These are phyloP conservation scores for Arthrinium phaeospermum DNA, from an alignment of 2,329 filamentous ascomycete genomes.

Conservation along the genomic window DNA sequence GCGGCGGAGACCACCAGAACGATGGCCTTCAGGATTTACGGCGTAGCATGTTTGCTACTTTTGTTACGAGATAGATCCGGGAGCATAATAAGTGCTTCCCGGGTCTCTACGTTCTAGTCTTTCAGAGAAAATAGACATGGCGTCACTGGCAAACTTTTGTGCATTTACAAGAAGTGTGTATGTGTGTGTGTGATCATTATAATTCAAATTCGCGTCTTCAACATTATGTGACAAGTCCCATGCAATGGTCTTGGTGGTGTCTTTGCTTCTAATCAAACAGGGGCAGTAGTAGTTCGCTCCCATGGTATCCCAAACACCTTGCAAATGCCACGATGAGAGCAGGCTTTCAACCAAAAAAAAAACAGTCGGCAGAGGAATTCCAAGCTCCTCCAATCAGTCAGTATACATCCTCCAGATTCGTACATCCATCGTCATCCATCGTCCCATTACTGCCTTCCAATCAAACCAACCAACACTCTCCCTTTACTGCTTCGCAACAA, in stretches of 20 bases:
- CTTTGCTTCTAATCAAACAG: conserved; percentile 9
- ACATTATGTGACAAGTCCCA: not conserved
- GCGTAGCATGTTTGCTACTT: conserved; percentile 4
- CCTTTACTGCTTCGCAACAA: conserved; percentile 24
- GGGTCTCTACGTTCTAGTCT: conserved; percentile 13
- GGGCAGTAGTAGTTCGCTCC: not conserved
- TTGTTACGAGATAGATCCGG: not conserved
- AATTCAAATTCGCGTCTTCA: conserved; percentile 1
- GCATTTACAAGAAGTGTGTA: not conserved
- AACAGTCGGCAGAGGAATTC: not conserved
- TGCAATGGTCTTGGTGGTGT: not conserved
- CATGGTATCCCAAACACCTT: conserved; percentile 9
- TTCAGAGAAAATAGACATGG: conserved; percentile 12
- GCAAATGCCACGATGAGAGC: conserved; percentile 1
- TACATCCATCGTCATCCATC: not conserved
- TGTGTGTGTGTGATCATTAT: not conserved
- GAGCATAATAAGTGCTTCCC: not conserved
- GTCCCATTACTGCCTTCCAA: not conserved
- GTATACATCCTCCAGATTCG: not conserved
- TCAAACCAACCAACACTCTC: not conserved
- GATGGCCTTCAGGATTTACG: conserved; percentile 4
- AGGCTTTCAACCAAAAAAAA: conserved; percentile 7
- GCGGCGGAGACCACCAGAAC: conserved; percentile 11
- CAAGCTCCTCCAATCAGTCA: not conserved
- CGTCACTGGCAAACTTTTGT: conserved; percentile 3